Conservation (phyloP, 179 eudicot species). For the Silene noctiflora region DNA sequence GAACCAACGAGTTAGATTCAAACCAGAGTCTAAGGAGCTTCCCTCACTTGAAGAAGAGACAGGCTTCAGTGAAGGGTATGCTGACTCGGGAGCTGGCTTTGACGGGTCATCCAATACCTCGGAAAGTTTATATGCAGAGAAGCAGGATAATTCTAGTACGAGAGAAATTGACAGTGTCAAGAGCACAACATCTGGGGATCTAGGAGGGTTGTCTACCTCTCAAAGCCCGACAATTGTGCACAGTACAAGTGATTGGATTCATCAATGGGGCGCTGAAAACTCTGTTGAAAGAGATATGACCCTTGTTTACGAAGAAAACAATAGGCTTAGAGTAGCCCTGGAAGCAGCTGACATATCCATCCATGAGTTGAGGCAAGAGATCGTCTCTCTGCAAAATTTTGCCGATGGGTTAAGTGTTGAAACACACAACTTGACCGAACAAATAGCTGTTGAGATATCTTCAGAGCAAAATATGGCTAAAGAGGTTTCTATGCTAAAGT, state of each 20-base stretch:
- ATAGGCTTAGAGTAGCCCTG: conserved; percentile 57
- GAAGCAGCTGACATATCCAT: conserved; percentile 74
- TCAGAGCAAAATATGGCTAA: conserved; percentile 54
- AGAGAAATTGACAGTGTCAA: conserved; percentile 72
- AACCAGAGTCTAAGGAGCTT: conserved; percentile 60
- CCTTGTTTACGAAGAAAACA: conserved; percentile 66
- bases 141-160: conserved; percentile 56
- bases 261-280: conserved; percentile 52
- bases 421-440: conserved; percentile 57
- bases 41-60: conserved; percentile 72
- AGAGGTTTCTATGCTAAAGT: conserved; percentile 65
- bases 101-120: conserved; percentile 86
- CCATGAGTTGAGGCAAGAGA: conserved; percentile 61
- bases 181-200: conserved; percentile 55
- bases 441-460: conserved; percentile 59
- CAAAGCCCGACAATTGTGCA: conserved; percentile 41
- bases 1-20: conserved; percentile 50
- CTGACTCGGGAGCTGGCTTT: conserved; percentile 62
- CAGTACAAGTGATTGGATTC: conserved; percentile 52
- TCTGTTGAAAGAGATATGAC: conserved; percentile 59
- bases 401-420: conserved; percentile 64
- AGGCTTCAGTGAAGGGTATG: conserved; percentile 54
- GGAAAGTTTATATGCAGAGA: conserved; percentile 75
- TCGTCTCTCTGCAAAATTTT: conserved; percentile 57
- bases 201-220: conserved; percentile 40